Conservation (phyloP, 2,329 filamentous ascomycete species). For the Coniochaeta pulveracea region DNA sequence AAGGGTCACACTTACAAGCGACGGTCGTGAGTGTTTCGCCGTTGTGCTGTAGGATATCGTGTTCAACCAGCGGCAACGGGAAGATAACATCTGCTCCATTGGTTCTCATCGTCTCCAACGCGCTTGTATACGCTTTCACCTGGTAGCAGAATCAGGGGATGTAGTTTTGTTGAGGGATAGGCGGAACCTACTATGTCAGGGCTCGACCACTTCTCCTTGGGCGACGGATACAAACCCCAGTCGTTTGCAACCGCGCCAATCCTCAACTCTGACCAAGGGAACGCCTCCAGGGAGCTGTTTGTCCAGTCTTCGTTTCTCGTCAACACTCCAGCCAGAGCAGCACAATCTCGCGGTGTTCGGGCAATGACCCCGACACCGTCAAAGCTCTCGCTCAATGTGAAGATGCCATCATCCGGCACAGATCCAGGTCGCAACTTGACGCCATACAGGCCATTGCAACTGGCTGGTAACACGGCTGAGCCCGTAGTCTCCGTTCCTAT, state of each 20-base stretch:
- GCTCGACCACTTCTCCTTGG: conserved; percentile 10
- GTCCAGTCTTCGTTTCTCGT: no score
- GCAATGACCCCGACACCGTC: conserved; percentile 15
- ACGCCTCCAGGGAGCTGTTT: no score
- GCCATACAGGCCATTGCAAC: conserved; percentile 23
- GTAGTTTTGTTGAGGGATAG: neutral
- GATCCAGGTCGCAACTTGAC: conserved; percentile 17
- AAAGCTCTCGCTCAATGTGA: conserved; percentile 9
- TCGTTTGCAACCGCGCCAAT: neutral
- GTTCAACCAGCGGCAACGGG: conserved; percentile 6
- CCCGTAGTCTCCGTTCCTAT: conserved; percentile 25
- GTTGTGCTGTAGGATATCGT: conserved; percentile 5
- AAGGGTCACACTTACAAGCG: conserved; percentile 9
- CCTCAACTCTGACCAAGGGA: no score
- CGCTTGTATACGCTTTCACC: conserved; percentile 8
- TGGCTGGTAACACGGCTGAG: conserved; percentile 25
- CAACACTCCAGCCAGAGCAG: conserved; percentile 6
- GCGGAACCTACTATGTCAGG: conserved; percentile 9
- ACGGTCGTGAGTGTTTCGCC: conserved; percentile 9
- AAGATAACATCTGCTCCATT: conserved; percentile 9
- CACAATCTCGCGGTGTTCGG: conserved; percentile 11
- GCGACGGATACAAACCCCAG: conserved; percentile 9
- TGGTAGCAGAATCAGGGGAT: conserved; percentile 1
- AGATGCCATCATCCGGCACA: conserved; percentile 8
- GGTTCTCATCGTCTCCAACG: conserved; percentile 6